phyloP scores from a whole-genome alignment of 768 basidiomycete genomes.

The Agrocybe pediades region DNA sequence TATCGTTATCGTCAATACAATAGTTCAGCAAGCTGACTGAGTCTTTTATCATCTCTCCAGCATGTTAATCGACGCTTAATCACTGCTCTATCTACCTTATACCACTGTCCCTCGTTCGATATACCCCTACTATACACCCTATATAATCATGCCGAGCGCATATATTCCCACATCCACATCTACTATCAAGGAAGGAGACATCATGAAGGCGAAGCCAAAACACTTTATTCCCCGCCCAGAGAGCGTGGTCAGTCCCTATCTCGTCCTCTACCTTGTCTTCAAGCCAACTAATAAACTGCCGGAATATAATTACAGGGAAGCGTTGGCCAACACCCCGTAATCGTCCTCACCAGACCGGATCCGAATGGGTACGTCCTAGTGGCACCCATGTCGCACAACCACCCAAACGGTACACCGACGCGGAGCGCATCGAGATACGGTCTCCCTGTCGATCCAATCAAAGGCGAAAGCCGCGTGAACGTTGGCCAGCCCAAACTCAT shows the following conservation, averaged over 20 bases:
- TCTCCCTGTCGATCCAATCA: slow-evolving; percentile 26
- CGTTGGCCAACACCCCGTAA: slow-evolving; percentile 26
- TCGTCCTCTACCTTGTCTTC: background rate
- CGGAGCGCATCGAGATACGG: slow-evolving; percentile 24
- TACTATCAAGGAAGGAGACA: slow-evolving; percentile 22
- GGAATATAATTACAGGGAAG: slow-evolving; percentile 19
- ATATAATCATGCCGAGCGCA: slow-evolving; percentile 18
- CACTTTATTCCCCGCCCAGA: slow-evolving; percentile 26
- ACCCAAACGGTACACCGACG: slow-evolving; percentile 25
- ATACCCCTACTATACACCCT: slow-evolving; percentile 7
- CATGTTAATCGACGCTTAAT: slow-evolving; percentile 10
- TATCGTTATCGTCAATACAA: background rate
- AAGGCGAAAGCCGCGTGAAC: slow-evolving; percentile 26
- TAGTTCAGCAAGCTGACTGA: background rate
- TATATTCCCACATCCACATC: slow-evolving; percentile 1
- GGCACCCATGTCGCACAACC: slow-evolving; percentile 25
- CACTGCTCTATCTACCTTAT: slow-evolving; percentile 1
- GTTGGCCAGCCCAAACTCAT: slow-evolving; percentile 23
- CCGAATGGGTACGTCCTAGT: slow-evolving; percentile 21
- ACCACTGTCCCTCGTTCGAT: slow-evolving; percentile 3
- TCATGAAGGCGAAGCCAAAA: slow-evolving; percentile 29
- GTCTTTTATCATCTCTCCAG: background rate
- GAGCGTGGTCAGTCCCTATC: slow-evolving; percentile 20
- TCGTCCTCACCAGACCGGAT: slow-evolving; percentile 21
- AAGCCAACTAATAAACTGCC: background rate